Base-by-base conservation (phyloP, 2,329 filamentous ascomycete species). In the Botrytis galanthina region DNA sequence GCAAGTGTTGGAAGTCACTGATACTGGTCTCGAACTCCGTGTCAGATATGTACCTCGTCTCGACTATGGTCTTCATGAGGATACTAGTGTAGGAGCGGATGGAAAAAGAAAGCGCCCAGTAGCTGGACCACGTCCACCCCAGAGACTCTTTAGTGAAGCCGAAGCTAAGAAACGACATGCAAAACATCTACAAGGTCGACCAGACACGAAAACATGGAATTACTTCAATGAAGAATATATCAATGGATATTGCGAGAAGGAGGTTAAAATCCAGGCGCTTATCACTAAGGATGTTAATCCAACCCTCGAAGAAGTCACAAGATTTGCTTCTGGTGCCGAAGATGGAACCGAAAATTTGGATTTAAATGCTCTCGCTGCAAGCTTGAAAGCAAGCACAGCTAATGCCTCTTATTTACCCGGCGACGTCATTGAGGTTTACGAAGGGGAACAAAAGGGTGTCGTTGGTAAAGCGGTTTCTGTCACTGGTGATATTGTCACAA, bases 291-390 rank as follows among this genome's bases (percentile, higher is more conserved):
- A 97, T 78, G 95, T 99, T 73, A 97, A 97, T 81, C 96, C 96
- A 0, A 93, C 92, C 1, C 87, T 99, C 42, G 96, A 98, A 81
- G 96, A 99, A 82, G 93, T 98, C 64, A 97, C 95, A n/a, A 92
- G 91, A 80, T 98, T 99, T 81, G 93, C 95, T 26, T 91, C 93
- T 42, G 93, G 93, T 16, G 91, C 91, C 29, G 95, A 97, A 76
- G 96, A 98, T 81, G 96, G 96, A 29, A 95, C 94, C 0, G 94
- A 97, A 79, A 97, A 97, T 76, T 87, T 99, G 51, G 96, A 99
- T 83, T 87, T 99, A 61, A 92, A 95, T 79, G 94, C 95, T 1
- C 87, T 99, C 71, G 94, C 95, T 14, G 93, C 94, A 67, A 97
- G 94, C 77, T 86, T 98, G 71, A 97, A 97, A 81, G 93, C 93